Evolutionary conservation across 2,329 filamentous ascomycete species (phyloP).

Genomic region (Colletotrichum chlorophyti): DNA sequence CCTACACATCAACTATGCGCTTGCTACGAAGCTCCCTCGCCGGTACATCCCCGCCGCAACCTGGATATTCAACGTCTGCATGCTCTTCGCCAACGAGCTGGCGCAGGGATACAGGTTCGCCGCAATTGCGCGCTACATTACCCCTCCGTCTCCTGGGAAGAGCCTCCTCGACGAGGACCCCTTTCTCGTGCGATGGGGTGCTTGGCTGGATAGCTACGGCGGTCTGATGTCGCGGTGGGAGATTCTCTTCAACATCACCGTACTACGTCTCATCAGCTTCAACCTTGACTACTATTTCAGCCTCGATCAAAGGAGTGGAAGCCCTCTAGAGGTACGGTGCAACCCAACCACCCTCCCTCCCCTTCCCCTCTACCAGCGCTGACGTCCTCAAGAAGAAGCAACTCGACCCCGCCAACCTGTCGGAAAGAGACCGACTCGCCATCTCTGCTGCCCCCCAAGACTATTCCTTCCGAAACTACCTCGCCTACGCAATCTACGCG

Average conservation of each 20-base stretch:
- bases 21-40: conserved; percentile 76
- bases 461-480: conserved; percentile 84
- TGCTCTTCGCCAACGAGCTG: conserved; percentile 90
- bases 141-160: conserved; percentile 38
- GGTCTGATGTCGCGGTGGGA: conserved; percentile 93
- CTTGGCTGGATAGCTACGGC: conserved; percentile 78
- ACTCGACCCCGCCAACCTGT: conserved; percentile 84
- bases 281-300: conserved; percentile 98
- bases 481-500: conserved; percentile 89
- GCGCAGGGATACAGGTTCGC: conserved; percentile 77
- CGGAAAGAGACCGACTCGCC: conserved; percentile 84
- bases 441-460: conserved; percentile 75
- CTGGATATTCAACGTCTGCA: conserved; percentile 88
- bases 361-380: conserved; percentile 46
- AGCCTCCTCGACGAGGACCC: conserved; percentile 46
- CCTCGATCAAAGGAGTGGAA: conserved; percentile 66
- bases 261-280: conserved; percentile 92
- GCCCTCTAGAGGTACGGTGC: conserved; percentile 88
- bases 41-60: conserved; percentile 76
- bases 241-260: conserved; percentile 96
- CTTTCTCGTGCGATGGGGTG: conserved; percentile 65
- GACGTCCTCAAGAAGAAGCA: conserved; percentile 93
- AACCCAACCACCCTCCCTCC: conserved; percentile 34
- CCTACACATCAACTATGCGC: conserved; percentile 79
- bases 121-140: conserved; percentile 62